These are phyloP conservation scores for Claviceps cyperi DNA, from an alignment of 2,329 filamentous ascomycete genomes.

Conservation along the genomic window DNA sequence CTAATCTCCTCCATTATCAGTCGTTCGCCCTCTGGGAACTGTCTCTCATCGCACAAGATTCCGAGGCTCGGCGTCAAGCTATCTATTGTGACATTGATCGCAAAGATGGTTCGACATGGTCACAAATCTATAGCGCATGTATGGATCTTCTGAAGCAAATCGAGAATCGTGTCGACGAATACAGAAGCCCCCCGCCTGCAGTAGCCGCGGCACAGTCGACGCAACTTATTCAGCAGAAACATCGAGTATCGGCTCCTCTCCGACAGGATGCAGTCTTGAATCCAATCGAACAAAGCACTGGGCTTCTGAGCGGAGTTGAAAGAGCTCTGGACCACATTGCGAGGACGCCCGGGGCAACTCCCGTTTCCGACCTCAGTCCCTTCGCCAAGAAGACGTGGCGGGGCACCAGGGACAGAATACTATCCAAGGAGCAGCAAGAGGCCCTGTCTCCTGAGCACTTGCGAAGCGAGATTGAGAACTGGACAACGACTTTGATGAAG, in stretches of 20 bases:
- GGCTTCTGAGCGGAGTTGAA: constrained; percentile 30
- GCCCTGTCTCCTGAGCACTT: constrained; percentile 35
- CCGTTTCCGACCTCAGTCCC: constrained; percentile 33
- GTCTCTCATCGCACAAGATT: constrained; percentile 60
- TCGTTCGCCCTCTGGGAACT: constrained; percentile 88
- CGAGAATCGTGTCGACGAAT: constrained; percentile 49
- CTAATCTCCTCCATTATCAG: constrained; percentile 23
- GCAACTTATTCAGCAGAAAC: constrained; percentile 16
- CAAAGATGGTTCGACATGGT: constrained; percentile 65
- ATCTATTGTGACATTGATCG: constrained; percentile 84
- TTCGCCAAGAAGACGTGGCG: constrained; percentile 34
- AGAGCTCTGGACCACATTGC: constrained; percentile 29
- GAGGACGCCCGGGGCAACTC: constrained; percentile 32
- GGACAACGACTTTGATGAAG: constrained; percentile 30
- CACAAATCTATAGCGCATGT: constrained; percentile 58
- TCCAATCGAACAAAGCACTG: constrained; percentile 21
- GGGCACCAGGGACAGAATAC: constrained; percentile 31
- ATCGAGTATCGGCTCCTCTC: constrained; percentile 25
- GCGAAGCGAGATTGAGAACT: constrained; percentile 30
- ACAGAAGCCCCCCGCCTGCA: constrained; percentile 30
- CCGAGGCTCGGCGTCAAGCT: constrained; percentile 58
- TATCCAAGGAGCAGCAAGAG: constrained; percentile 40
- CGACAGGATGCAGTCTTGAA: constrained; percentile 32
- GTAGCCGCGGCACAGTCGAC: constrained; percentile 18
- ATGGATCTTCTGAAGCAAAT: constrained; percentile 55